Evolutionary conservation across 2,329 filamentous ascomycete genomes (phyloP).

Genomic region (Fusarium sp.): DNA sequence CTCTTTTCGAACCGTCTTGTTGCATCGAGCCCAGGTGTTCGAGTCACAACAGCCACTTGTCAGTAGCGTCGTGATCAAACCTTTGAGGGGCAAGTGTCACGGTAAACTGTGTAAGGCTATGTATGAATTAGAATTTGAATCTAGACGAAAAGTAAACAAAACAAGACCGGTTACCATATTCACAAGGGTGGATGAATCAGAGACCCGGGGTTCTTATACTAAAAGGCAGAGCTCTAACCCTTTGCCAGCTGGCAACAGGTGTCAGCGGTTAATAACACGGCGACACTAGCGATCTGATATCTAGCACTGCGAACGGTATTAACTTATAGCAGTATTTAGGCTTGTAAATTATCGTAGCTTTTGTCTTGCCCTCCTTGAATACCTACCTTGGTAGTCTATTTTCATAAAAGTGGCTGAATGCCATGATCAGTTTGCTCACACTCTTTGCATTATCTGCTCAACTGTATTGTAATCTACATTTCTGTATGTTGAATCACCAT

Average conservation of each 20-base stretch:
- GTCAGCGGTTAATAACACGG: neutral
- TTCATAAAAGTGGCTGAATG: neutral
- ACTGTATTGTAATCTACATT: neutral
- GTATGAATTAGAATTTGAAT: neutral
- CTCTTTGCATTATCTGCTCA: neutral
- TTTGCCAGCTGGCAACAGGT: conserved; percentile 20
- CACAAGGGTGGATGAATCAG: conserved; percentile 1
- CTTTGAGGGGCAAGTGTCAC: neutral
- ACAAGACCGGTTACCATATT: neutral
- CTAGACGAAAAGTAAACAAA: neutral
- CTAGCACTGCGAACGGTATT: neutral
- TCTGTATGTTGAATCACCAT: neutral
- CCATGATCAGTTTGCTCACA: neutral
- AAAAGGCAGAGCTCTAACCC: neutral
- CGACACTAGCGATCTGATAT: neutral
- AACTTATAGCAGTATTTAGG: no score
- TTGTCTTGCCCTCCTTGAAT: neutral
- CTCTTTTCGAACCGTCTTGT: conserved; percentile 31
- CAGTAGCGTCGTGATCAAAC: neutral
- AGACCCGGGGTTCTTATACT: neutral
- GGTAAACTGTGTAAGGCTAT: neutral
- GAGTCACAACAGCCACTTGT: conserved; percentile 20
- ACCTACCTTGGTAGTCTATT: neutral
- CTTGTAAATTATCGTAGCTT: no score
- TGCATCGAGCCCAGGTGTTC: conserved; percentile 36